Evolutionary conservation across 768 basidiomycete genomes (phyloP).

Genomic region (Naganishia antarctica): DNA sequence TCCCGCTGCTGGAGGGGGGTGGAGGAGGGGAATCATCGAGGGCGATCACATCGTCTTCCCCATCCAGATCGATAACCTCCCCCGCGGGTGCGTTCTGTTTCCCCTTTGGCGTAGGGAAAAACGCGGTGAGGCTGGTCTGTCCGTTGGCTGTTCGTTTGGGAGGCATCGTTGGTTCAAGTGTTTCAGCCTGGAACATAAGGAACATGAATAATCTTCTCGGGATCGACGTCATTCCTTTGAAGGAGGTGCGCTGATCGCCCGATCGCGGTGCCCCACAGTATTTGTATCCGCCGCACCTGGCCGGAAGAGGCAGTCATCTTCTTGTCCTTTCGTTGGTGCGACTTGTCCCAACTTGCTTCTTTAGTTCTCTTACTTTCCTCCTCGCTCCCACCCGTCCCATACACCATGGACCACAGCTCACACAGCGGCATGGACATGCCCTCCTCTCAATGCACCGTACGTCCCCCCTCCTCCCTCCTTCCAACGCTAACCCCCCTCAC

Average conservation of each 20-base stretch:
- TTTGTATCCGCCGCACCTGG: too few species aligned
- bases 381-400: background rate
- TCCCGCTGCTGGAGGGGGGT: background rate
- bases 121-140: slow-evolving; percentile 10
- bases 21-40: background rate
- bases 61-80: slow-evolving; percentile 14
- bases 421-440: slow-evolving; percentile 14
- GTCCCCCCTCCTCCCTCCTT: background rate
- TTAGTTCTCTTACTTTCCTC: background rate
- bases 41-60: background rate
- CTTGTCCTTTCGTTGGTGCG: background rate
- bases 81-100: background rate
- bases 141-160: background rate
- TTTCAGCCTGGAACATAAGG: too few species aligned
- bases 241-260: background rate
- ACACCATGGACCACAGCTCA: slow-evolving; percentile 9
- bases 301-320: background rate
- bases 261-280: too few species aligned
- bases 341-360: too few species aligned
- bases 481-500: background rate
- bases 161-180: slow-evolving; percentile 1
- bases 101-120: background rate
- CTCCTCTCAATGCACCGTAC: slow-evolving; percentile 11
- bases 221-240: background rate
- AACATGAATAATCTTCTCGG: too few species aligned